A percentile compares a stretch with the other conserved stretches of the same genome.
Conservation (phyloP, 2,329 filamentous ascomycete species). For the Epichloe glyceriae region DNA sequence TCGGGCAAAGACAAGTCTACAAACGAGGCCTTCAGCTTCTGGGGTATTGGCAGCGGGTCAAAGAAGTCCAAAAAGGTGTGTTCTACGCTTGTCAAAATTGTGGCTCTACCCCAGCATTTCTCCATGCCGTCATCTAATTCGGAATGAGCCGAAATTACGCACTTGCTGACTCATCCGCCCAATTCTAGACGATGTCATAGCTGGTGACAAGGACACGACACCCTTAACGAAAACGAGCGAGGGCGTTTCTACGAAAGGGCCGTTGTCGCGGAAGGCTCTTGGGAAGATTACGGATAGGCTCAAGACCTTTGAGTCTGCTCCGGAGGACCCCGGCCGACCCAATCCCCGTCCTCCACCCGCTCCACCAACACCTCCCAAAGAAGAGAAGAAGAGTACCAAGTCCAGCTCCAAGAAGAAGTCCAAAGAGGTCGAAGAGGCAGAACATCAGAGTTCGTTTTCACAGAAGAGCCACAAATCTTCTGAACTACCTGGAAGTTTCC, state of each 20-base stretch:
- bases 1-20: slow-evolving; percentile 19
- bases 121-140: slow-evolving; percentile 5
- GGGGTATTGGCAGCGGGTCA: slow-evolving; percentile 30
- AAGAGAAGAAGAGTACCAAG: slow-evolving; percentile 16
- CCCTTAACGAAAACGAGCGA: slow-evolving; percentile 23
- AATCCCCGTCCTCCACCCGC: slow-evolving; percentile 25
- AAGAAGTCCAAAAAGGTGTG: slow-evolving; percentile 31
- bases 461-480: slow-evolving; percentile 17
- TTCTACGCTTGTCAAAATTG: slow-evolving; percentile 8
- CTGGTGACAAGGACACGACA: slow-evolving; percentile 26
- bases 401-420: slow-evolving; percentile 30
- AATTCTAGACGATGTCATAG: slow-evolving; percentile 30
- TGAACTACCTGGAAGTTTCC: slow-evolving; percentile 41
- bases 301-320: slow-evolving; percentile 38
- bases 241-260: slow-evolving; percentile 26
- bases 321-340: slow-evolving; percentile 24
- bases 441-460: slow-evolving; percentile 18
- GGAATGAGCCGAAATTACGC: slow-evolving; percentile 28
- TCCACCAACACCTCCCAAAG: slow-evolving; percentile 19
- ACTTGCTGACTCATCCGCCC: slow-evolving; percentile 34
- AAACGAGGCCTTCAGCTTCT: slow-evolving; percentile 41
- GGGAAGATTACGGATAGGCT: slow-evolving; percentile 43
- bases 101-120: slow-evolving; percentile 8
- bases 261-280: slow-evolving; percentile 31
- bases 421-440: slow-evolving; percentile 20